Percentiles rank a stretch among this genome's conserved stretches.
Conservation (phyloP, 2,329 filamentous ascomycete genomes). For the Penicillium sumatraense region DNA sequence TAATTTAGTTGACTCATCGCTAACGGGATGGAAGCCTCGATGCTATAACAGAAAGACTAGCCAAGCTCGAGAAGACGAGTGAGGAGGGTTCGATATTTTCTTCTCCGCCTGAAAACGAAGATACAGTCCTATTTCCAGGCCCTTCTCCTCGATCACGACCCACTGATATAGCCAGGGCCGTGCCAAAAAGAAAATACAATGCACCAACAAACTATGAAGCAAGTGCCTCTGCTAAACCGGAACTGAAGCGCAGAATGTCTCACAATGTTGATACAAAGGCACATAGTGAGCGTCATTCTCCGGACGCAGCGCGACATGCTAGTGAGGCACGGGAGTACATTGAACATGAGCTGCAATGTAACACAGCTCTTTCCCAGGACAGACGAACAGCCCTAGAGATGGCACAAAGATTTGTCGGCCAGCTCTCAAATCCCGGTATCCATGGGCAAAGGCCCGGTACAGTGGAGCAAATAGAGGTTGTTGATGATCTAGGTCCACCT, state of each 20-base stretch:
- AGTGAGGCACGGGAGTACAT: constrained; percentile 29
- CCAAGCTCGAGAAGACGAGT: constrained; percentile 24
- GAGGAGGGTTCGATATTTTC: constrained; percentile 9
- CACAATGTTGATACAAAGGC: constrained; percentile 10
- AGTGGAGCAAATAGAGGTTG: constrained; percentile 14
- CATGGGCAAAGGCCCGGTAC: constrained; percentile 14
- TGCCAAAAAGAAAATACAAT: constrained; percentile 19
- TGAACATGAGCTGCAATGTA: constrained; percentile 29
- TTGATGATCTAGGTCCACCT: constrained; percentile 15
- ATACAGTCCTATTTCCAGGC: constrained; percentile 10
- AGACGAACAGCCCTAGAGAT: constrained; percentile 22
- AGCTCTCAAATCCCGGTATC: constrained; percentile 25
- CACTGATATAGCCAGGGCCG: not conserved
- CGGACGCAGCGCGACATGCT: constrained; percentile 23
- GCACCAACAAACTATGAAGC: not conserved
- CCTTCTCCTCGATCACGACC: constrained; percentile 17
- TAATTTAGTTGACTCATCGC: not conserved
- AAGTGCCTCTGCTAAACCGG: not conserved
- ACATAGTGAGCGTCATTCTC: constrained; percentile 18
- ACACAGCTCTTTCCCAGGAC: constrained; percentile 26
- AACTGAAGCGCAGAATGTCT: constrained; percentile 17
- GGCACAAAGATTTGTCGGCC: constrained; percentile 24
- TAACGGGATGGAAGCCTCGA: constrained; percentile 19
- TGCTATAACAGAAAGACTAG: constrained; percentile 21
- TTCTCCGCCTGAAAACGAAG: constrained; percentile 11